Base-by-base conservation (phyloP, 306 rosid genomes). In the Rosa rugosa region DNA sequence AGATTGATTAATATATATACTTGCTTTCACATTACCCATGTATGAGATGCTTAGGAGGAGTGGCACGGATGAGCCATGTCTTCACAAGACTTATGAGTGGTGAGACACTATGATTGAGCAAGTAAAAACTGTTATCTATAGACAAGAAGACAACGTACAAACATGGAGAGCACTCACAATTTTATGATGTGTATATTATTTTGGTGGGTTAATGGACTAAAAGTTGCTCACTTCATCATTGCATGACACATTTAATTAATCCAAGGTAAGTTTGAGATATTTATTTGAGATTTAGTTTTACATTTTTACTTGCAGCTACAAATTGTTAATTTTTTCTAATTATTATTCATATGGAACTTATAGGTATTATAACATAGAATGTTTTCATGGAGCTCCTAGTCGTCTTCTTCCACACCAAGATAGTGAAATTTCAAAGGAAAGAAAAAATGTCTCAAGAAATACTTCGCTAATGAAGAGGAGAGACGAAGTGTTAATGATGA, bases 211-310 rank as follows among this genome's bases (percentile, higher is more conserved):
- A 31, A 31, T 62, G 68, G 41, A 11, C 68, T 0, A 60, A 27
- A 9, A 27, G 68, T 27, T n/a, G 9, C 1, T 4, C 40, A 62
- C 41, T 65, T 57, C 4, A 49, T 22, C 76, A 47, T 49, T 72
- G 53, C 34, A 38, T 75, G 67, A 8, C 78, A 75, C 41, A 75
- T 75, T 56, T 70, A 40, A 40, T 75, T 12, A 40, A 75, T 14
- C 41, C 51, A 2, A 22, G 12, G 23, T 40, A 7, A 54, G 1
- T 20, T 75, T 0, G 8, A 57, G 3, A 7, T 45, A 6, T 0
- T 44, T 60, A 44, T 17, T 75, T 59, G 64, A 70, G 51, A 23
- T 60, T 60, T 62, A 42, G 12, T 59, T 59, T 75, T 75, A 36
- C 13, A 23, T 22, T n/a, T 60, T 3, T 44, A 23, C 6, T 12